Percentiles rank a stretch among this genome's conserved stretches.
These are phyloP conservation scores for Tuber microsphaerosporum DNA, from an alignment of 495 filamentous ascomycete species.

Conservation along the genomic window DNA sequence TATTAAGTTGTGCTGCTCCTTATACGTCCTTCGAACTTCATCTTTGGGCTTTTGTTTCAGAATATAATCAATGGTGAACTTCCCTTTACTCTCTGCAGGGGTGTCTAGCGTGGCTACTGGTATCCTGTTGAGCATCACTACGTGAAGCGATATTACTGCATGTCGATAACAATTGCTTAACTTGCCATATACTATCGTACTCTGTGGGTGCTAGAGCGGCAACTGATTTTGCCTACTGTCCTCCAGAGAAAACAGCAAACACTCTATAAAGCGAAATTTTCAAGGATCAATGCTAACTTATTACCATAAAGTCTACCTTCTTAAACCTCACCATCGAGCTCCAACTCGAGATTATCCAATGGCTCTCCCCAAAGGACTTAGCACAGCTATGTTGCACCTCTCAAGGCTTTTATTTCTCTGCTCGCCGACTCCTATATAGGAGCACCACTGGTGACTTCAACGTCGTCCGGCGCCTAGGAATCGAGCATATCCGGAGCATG, in stretches of 20 bases:
- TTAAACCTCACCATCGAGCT: not conserved
- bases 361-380: not conserved
- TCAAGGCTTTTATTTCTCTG: not conserved
- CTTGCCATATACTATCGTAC: not conserved
- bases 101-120: not conserved
- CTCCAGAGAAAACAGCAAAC: not conserved
- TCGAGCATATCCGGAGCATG: not conserved
- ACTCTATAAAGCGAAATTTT: not conserved
- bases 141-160: not conserved
- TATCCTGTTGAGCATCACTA: not conserved
- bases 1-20: not conserved
- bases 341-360: not conserved
- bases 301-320: not conserved
- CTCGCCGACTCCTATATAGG: not conserved
- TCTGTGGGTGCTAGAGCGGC: not conserved
- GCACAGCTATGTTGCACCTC: not conserved
- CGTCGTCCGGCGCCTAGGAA: not conserved
- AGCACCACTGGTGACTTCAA: not conserved
- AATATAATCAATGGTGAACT: not conserved
- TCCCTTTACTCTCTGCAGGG: not conserved
- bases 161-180: not conserved
- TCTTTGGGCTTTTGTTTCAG: not conserved
- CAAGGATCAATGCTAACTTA: not conserved
- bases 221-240: not conserved
- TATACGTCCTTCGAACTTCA: not conserved